Base-by-base conservation (phyloP, 2,329 filamentous ascomycete species). In the Alternaria arbusti region DNA sequence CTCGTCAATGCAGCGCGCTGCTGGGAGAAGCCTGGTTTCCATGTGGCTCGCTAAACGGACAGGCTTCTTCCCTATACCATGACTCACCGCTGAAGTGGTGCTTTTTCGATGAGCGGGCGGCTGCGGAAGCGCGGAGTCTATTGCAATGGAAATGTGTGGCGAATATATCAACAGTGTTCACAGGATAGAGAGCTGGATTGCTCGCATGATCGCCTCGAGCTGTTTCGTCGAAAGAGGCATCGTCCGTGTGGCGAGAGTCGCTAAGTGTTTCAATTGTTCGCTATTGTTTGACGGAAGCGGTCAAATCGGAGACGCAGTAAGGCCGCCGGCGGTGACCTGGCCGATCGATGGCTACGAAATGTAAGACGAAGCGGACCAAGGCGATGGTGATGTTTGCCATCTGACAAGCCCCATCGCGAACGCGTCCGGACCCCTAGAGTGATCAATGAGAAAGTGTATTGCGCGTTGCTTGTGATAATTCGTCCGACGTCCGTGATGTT, bases 401-500 rank as follows among this genome's bases (percentile, higher is more conserved):
- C 60, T 25, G 57, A 56, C 60, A 32, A 58, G 55, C 43, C 44
- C 15, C 30, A 57, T 54, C 20, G 32, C 22, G 49, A 17, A 28
- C 54, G 50, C 44, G 63, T 57, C 57, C 60, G 51, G 56, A 54
- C 45, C 61, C 58, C 56, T 54, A 56, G 25, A 36, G 22, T 59
- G 46, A 25, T 43, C 51, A 60, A 43, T 52, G 54, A 59, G 23
- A 46, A 52, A 46, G 52, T 30, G 50, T 59, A 57, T 65, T 61
- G 60, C 61, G 66, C 30, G 40, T 65, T 67, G 30, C 25, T 54
- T 36, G 59, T 44, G 45, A 49, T 54, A 56, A 67, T 68, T 67
- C 54, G 70, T 71, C 64, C 66, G 59, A 67, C 54, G 68, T 70
- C 64, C 63, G 61, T 46, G 63, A 54, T 57, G 63, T 47, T 64